Percentiles rank a stretch among this genome's conserved stretches.
These are phyloP conservation scores for Moesziomyces parantarcticus DNA, from an alignment of 1,284 basidiomycete genomes.

Conservation along the genomic window DNA sequence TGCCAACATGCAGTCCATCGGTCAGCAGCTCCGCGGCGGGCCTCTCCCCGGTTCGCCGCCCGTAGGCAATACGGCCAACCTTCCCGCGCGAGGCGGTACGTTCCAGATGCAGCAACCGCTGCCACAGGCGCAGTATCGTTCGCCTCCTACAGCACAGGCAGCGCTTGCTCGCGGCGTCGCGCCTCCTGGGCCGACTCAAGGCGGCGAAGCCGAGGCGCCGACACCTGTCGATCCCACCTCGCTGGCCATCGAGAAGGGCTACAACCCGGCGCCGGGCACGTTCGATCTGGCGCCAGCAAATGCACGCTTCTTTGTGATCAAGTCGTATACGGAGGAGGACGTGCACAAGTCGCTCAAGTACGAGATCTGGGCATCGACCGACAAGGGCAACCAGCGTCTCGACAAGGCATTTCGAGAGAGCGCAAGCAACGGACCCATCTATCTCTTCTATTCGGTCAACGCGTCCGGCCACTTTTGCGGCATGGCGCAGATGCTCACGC, in stretches of 20 bases:
- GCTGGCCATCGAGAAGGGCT: constrained; percentile 38
- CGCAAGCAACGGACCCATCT: constrained; percentile 53
- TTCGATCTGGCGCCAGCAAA: constrained; percentile 45
- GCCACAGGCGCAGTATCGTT: constrained; percentile 14
- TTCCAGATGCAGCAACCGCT: constrained; percentile 21
- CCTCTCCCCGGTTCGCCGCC: constrained; percentile 20
- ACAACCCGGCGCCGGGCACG: constrained; percentile 46
- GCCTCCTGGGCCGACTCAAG: neutral
- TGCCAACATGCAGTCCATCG: constrained; percentile 30
- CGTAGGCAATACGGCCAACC: constrained; percentile 14
- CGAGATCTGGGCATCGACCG: constrained; percentile 67
- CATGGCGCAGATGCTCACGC: constrained; percentile 65
- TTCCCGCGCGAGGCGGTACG: constrained; percentile 14
- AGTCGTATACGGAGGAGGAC: constrained; percentile 66
- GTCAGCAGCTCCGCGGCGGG: constrained; percentile 37
- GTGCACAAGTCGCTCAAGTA: constrained; percentile 64
- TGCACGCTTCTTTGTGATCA: constrained; percentile 66
- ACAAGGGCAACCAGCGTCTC: constrained; percentile 65
- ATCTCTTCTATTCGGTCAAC: constrained; percentile 67
- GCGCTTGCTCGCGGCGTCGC: constrained; percentile 15
- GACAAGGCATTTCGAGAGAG: constrained; percentile 57
- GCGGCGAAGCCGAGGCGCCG: constrained; percentile 1
- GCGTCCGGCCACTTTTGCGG: constrained; percentile 66
- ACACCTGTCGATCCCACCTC: constrained; percentile 23
- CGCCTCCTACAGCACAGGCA: constrained; percentile 10